These are phyloP conservation scores for Colletotrichum navitas DNA, from an alignment of 2,329 filamentous ascomycete genomes.

Conservation along the genomic window DNA sequence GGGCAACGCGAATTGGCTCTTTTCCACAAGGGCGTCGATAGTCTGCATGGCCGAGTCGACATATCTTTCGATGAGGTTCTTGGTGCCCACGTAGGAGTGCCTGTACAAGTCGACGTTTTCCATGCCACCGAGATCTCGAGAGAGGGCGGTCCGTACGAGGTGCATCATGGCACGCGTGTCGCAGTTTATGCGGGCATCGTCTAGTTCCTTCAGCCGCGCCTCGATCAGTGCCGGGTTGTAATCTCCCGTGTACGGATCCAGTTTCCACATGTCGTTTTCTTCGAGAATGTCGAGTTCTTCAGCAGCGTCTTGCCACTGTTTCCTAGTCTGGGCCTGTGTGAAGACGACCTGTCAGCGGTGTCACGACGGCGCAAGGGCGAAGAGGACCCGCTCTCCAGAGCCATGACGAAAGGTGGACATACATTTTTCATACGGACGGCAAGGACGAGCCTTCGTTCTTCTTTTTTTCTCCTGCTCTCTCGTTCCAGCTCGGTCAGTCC, in stretches of 20 bases:
- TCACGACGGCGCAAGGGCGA: not conserved
- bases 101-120: slow-evolving; percentile 85
- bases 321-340: slow-evolving; percentile 72
- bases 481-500: slow-evolving; percentile 65
- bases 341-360: not conserved
- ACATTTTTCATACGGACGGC: slow-evolving; percentile 75
- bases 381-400: not conserved
- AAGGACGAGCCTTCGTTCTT: slow-evolving; percentile 73
- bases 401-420: slow-evolving; percentile 49
- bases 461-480: slow-evolving; percentile 58
- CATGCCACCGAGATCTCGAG: slow-evolving; percentile 87
- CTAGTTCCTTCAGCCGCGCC: slow-evolving; percentile 77
- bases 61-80: slow-evolving; percentile 87
- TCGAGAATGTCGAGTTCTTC: slow-evolving; percentile 83
- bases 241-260: slow-evolving; percentile 70
- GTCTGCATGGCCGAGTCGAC: slow-evolving; percentile 83
- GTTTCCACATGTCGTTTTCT: slow-evolving; percentile 86
- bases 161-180: slow-evolving; percentile 85
- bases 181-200: slow-evolving; percentile 77
- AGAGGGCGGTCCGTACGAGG: slow-evolving; percentile 82
- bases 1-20: slow-evolving; percentile 61
- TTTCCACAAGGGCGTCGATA: slow-evolving; percentile 77
- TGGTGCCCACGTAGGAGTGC: slow-evolving; percentile 88
- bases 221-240: slow-evolving; percentile 80
- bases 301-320: slow-evolving; percentile 82